Base-by-base conservation (phyloP, 371 early-diverging fungal genomes). In the Mortierella sp. region DNA sequence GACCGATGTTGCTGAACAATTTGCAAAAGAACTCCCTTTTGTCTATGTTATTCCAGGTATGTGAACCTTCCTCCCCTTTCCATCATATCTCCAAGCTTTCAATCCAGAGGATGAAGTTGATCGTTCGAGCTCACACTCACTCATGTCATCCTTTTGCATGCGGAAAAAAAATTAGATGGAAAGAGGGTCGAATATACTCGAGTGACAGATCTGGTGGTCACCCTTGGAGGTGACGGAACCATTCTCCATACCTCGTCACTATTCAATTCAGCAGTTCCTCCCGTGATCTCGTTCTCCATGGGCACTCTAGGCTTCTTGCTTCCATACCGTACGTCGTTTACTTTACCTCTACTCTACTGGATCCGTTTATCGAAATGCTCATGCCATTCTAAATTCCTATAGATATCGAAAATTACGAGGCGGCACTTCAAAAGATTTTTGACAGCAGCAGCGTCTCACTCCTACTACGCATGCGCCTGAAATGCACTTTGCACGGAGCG, bases 211-310 rank as follows among this genome's bases (percentile, higher is more conserved):
- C 90, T 96, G 74, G 94, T 96, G 44, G 88, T 98, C 19, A 96
- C 98, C 2, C 82, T 98, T 16, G 99, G 99, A 43, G 99, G 99
- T 30, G 99, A 98, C 82, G 99, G 99, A 15, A 98, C 99, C 3
- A 91, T 98, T 47, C 87, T 98, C 53, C 95, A 95, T 72, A 85
- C 95, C 1, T 92, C 96, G 0, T 94, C 94, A 4, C 79, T 97
- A 25, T 97, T 97, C 75, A 90, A 89, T 28, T 82, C 85, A 25
- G 83, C 86, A 4, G 93, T 91, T 6, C 98, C 98, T 12, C 98
- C 98, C 1, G 89, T 98, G 7, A 76, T 98, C 26, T 93, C 96
- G 11, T 96, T 98, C 70, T 94, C 96, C 11, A 83, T 97, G 80
- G 98, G 98, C 14, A 94, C 96, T 3, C 83, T 98, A 4, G 97